Percentiles rank a stretch among this genome's conserved stretches.
Conservation (phyloP, 495 filamentous ascomycete genomes). For the Talaromyces trachyspermus region DNA sequence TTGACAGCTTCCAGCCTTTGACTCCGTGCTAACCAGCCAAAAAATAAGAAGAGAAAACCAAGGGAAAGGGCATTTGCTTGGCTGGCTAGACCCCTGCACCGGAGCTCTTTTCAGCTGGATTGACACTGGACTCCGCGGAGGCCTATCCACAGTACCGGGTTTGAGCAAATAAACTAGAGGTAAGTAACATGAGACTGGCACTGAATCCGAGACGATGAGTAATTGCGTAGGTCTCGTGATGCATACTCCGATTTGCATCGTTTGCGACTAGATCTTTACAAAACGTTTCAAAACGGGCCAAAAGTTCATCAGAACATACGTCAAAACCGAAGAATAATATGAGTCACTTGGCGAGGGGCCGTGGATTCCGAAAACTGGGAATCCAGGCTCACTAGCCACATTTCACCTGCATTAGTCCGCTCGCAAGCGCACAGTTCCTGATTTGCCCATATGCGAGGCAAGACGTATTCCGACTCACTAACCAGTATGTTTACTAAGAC, state of each 20-base stretch:
- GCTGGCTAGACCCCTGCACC: not conserved
- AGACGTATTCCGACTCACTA: no score
- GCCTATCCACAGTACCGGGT: constrained; percentile 3
- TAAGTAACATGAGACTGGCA: no score
- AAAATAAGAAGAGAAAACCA: not conserved
- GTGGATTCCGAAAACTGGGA: constrained; percentile 5
- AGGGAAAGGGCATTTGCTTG: not conserved
- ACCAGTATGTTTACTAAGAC: no score
- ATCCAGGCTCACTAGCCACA: constrained; percentile 3
- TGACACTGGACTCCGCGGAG: not conserved
- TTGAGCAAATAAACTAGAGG: no score
- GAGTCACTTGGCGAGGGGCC: not conserved
- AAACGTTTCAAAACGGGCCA: constrained; percentile 6
- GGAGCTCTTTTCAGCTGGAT: constrained; percentile 6
- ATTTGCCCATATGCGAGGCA: no score
- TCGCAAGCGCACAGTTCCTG: not conserved
- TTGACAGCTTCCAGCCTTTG: no score
- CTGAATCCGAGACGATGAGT: no score
- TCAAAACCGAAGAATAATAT: not conserved
- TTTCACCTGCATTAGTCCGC: not conserved
- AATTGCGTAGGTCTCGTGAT: no score
- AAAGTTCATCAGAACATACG: no score
- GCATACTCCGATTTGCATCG: no score
- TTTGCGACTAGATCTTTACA: constrained; percentile 6
- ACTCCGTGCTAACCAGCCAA: no score